Percentiles rank a stretch among this genome's conserved stretches.
Evolutionary conservation across 2,329 filamentous ascomycete genomes (phyloP).

Genomic region (Alternaria gansuensis): DNA sequence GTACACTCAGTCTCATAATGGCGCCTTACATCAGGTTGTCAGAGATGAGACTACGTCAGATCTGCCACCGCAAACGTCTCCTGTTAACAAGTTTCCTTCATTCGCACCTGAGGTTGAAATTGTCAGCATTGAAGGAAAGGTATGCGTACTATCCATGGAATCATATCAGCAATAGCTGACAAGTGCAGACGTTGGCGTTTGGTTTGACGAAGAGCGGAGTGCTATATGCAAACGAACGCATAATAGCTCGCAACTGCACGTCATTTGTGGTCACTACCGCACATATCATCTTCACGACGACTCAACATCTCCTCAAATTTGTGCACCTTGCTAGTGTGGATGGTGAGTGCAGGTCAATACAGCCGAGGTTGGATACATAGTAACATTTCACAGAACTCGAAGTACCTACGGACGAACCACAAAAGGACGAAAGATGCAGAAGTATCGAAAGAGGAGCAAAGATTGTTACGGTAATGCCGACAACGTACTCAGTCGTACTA

Average conservation of each 20-base stretch:
- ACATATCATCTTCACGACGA: slow-evolving; percentile 92
- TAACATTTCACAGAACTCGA: slow-evolving; percentile 70
- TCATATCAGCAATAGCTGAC: slow-evolving; percentile 26
- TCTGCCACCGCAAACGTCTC: slow-evolving; percentile 27
- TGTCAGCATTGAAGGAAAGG: slow-evolving; percentile 36
- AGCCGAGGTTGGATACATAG: neutral
- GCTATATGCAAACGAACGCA: slow-evolving; percentile 77
- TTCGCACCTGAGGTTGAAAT: slow-evolving; percentile 40
- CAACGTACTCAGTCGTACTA: slow-evolving; percentile 82
- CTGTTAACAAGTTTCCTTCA: slow-evolving; percentile 38
- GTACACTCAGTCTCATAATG: slow-evolving; percentile 39
- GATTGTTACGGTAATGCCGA: slow-evolving; percentile 88
- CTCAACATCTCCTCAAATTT: slow-evolving; percentile 91
- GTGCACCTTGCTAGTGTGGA: slow-evolving; percentile 76
- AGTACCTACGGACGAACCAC: slow-evolving; percentile 85
- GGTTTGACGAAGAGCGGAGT: slow-evolving; percentile 79
- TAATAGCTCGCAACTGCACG: slow-evolving; percentile 86
- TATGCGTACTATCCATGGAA: slow-evolving; percentile 17
- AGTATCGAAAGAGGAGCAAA: slow-evolving; percentile 89
- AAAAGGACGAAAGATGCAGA: slow-evolving; percentile 89
- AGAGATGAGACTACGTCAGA: slow-evolving; percentile 22
- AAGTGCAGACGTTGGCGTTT: slow-evolving; percentile 59
- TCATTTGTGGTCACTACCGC: slow-evolving; percentile 84
- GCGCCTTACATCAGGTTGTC: slow-evolving; percentile 31
- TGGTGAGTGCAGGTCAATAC: slow-evolving; percentile 58